Conservation (phyloP, 2,329 filamentous ascomycete genomes). For the Chaetomium sp. region DNA sequence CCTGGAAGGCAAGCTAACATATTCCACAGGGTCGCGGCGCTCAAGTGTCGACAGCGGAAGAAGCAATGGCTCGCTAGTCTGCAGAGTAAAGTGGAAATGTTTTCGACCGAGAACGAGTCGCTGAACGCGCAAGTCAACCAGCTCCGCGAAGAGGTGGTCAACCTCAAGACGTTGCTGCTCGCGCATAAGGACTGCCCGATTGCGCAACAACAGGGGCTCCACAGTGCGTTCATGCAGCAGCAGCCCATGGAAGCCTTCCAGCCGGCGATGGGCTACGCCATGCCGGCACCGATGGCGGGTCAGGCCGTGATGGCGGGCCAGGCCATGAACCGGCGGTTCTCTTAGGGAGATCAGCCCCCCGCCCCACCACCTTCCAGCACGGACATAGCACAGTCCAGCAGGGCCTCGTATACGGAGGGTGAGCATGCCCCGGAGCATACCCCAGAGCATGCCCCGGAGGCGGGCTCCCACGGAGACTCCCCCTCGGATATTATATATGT, state of each 20-base stretch:
- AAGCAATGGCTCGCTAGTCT: constrained; percentile 98
- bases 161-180: constrained; percentile 83
- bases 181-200: constrained; percentile 96
- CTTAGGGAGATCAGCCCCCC: constrained; percentile 31
- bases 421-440: too few species aligned
- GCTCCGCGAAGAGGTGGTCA: constrained; percentile 87
- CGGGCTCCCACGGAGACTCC: too few species aligned
- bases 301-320: constrained; percentile 41
- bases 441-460: too few species aligned
- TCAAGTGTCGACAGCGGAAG: constrained; percentile 96
- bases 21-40: constrained; percentile 69
- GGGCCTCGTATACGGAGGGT: too few species aligned
- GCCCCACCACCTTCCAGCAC: too few species aligned
- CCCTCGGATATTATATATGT: too few species aligned
- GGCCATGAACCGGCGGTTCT: constrained; percentile 50
- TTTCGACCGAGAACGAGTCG: constrained; percentile 83
- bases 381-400: too few species aligned
- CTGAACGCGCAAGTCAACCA: constrained; percentile 77
- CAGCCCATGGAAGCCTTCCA: constrained; percentile 49
- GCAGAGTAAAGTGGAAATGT: constrained; percentile 90
- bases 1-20: neutral
- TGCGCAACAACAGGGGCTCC: constrained; percentile 75
- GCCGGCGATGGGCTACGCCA: constrained; percentile 53
- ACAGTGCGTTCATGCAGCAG: constrained; percentile 50
- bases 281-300: constrained; percentile 45